These are phyloP conservation scores for Phoma herbarum DNA, from an alignment of 2,329 filamentous ascomycete genomes.

Conservation along the genomic window DNA sequence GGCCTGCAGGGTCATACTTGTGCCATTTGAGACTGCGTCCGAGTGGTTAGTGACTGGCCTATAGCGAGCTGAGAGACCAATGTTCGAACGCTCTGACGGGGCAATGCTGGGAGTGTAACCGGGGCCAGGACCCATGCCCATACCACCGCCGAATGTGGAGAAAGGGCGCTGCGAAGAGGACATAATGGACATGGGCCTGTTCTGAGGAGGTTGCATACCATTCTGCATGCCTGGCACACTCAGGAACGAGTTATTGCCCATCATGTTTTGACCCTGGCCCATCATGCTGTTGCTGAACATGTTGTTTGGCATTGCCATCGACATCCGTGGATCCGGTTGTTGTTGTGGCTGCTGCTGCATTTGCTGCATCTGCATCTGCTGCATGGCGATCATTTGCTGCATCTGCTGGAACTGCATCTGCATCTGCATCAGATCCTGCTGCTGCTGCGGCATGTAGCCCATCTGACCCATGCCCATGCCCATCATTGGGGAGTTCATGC, in stretches of 20 bases:
- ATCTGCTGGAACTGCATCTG: slow-evolving; percentile 80
- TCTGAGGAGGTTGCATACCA: slow-evolving; percentile 39
- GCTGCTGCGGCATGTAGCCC: slow-evolving; percentile 72
- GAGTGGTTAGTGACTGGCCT: slow-evolving; percentile 75
- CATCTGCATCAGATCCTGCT: slow-evolving; percentile 80
- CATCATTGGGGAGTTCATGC: slow-evolving; percentile 40
- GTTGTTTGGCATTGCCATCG: slow-evolving; percentile 35
- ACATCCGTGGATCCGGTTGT: slow-evolving; percentile 37
- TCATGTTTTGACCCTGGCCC: slow-evolving; percentile 26
- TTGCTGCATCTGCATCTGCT: slow-evolving; percentile 54
- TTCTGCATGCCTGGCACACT: slow-evolving; percentile 36
- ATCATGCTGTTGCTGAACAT: slow-evolving; percentile 33
- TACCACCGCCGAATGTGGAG: slow-evolving; percentile 37
- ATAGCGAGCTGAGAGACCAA: slow-evolving; percentile 89
- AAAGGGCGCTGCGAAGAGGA: slow-evolving; percentile 55
- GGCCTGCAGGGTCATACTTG: slow-evolving; percentile 47
- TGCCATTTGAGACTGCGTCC: slow-evolving; percentile 42
- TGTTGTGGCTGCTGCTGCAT: slow-evolving; percentile 43
- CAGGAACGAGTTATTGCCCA: slow-evolving; percentile 34
- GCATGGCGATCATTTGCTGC: slow-evolving; percentile 48
- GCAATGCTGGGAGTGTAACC: slow-evolving; percentile 91
- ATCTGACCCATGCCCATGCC: slow-evolving; percentile 43
- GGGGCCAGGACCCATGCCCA: slow-evolving; percentile 34
- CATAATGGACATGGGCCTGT: slow-evolving; percentile 60
- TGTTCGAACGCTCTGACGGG: slow-evolving; percentile 92